phyloP scores from a whole-genome alignment of 257 asterid genomes.

The Lycium barbarum region DNA sequence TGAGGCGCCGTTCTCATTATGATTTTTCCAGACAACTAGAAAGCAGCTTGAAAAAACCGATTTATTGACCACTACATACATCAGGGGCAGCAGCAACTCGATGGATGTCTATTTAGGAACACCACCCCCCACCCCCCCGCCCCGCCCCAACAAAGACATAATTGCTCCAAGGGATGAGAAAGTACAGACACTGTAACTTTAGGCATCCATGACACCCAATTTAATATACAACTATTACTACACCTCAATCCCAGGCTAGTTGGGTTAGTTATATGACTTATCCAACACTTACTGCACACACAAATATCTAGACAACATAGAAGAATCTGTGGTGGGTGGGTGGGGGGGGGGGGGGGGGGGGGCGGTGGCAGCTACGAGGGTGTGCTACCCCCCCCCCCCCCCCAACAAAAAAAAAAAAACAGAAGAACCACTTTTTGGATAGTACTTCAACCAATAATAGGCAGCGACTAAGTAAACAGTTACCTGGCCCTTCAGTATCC shows the following conservation, averaged over 20 bases:
- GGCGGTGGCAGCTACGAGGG: no score
- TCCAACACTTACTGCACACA: neutral
- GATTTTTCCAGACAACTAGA: neutral
- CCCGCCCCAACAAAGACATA: no score
- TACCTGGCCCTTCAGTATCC: conserved; percentile 96
- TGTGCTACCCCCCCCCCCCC: no score
- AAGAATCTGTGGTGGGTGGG: no score
- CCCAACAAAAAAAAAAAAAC: neutral
- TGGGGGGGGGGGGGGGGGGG: no score
- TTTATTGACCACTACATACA: no score
- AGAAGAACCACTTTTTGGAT: neutral
- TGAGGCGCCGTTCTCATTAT: neutral
- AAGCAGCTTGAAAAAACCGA: neutral
- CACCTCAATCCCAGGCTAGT: neutral
- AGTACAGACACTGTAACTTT: neutral
- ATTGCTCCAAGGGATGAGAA: neutral
- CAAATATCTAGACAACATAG: neutral
- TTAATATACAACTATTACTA: neutral
- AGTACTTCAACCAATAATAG: no score
- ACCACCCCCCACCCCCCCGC: no score
- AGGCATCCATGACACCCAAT: neutral
- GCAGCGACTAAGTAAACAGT: neutral
- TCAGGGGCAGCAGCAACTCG: no score
- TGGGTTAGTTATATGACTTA: neutral
- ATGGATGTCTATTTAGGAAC: no score